Percentiles rank a stretch among this genome's conserved stretches.
Conservation (phyloP, 768 basidiomycete species). For the Tylopilus rubrobrunneus region DNA sequence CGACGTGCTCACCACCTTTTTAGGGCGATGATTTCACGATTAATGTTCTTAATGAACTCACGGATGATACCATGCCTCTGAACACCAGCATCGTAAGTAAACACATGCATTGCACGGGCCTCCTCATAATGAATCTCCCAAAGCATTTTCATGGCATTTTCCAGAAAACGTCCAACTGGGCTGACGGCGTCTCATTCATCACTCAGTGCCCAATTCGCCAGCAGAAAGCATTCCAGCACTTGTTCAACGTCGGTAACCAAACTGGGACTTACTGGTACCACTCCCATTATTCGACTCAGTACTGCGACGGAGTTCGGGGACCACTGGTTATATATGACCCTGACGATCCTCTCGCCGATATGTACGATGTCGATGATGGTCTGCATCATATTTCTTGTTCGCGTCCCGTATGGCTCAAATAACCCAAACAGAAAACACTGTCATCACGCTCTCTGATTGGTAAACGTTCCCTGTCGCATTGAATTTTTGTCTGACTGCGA, state of each 20-base stretch:
- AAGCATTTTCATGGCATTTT: neutral
- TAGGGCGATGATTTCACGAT: neutral
- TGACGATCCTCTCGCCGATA: neutral
- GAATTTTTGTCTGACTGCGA: neutral
- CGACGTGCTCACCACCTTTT: neutral
- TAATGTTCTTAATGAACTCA: neutral
- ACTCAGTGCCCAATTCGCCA: neutral
- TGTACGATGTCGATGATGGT: neutral
- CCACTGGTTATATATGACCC: neutral
- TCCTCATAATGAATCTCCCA: neutral
- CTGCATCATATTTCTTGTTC: conserved; percentile 23
- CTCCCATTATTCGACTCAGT: neutral
- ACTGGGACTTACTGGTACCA: neutral
- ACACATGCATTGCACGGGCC: neutral
- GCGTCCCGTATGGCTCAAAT: too few relatives aligned
- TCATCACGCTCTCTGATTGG: neutral
- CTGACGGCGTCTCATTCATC: neutral
- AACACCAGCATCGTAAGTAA: neutral
- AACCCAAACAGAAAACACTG: neutral
- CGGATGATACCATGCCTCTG: neutral
- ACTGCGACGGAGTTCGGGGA: neutral
- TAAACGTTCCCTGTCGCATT: neutral
- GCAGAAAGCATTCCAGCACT: neutral
- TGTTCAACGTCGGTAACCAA: neutral
- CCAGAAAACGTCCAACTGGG: neutral